Conservation (phyloP, 1,139 yeast species). For the Taphrina pruni region DNA sequence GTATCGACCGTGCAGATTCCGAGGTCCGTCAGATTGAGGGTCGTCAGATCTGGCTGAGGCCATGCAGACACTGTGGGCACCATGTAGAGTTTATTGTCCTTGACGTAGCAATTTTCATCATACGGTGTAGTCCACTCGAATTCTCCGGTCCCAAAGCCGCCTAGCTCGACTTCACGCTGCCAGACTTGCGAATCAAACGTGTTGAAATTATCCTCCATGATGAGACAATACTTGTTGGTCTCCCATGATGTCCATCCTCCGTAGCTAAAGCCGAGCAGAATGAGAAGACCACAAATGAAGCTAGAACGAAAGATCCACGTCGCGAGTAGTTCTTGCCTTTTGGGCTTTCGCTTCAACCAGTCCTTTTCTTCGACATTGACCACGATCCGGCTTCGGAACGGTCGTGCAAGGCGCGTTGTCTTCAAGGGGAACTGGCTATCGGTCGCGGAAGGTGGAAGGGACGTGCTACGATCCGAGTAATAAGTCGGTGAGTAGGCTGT, state of each 20-base stretch:
- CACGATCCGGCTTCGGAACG: constrained; percentile 14
- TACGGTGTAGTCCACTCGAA: constrained; percentile 45
- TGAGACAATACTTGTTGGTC: constrained; percentile 31
- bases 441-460: background rate
- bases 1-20: constrained; percentile 43
- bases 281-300: background rate
- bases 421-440: background rate
- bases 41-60: constrained; percentile 43
- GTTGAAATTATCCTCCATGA: constrained; percentile 34
- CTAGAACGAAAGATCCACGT: constrained; percentile 22
- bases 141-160: constrained; percentile 46
- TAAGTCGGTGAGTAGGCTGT: constrained; percentile 6
- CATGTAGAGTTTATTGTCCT: constrained; percentile 43
- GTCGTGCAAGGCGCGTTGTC: constrained; percentile 1
- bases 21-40: constrained; percentile 43
- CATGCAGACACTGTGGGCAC: constrained; percentile 44
- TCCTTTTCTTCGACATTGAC: constrained; percentile 12
- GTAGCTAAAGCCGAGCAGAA: constrained; percentile 20
- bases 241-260: constrained; percentile 33
- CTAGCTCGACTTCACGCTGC: constrained; percentile 44
- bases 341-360: constrained; percentile 17
- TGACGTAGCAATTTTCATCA: constrained; percentile 42
- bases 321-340: constrained; percentile 12
- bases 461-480: background rate
- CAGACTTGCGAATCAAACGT: constrained; percentile 39